Evolutionary conservation across 179 eudicot genomes (phyloP).

Genomic region (Spergularia azorica): DNA sequence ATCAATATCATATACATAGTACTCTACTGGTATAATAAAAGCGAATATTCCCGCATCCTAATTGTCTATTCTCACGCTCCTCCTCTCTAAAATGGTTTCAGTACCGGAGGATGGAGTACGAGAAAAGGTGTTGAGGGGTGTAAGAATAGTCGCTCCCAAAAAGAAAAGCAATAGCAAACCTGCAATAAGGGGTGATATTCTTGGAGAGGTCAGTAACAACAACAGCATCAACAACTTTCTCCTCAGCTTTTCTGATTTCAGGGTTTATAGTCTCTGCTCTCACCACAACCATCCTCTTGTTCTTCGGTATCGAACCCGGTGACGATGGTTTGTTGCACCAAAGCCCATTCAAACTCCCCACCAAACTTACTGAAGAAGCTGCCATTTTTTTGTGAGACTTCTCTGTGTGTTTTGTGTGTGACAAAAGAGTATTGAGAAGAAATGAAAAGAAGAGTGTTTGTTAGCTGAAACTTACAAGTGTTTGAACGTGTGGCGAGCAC

Average conservation of each 20-base stretch:
- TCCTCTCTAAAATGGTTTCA: too few species aligned
- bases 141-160: too few species aligned
- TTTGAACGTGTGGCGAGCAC: conserved; percentile 64
- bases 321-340: conserved; percentile 28
- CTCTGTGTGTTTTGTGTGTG: neutral
- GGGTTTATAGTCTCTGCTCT: conserved; percentile 73
- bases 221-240: conserved; percentile 83
- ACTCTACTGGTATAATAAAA: too few species aligned
- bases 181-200: conserved; percentile 89
- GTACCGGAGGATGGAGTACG: too few species aligned
- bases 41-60: too few species aligned
- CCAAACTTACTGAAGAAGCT: conserved; percentile 43
- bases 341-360: conserved; percentile 34
- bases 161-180: conserved; percentile 35
- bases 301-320: conserved; percentile 7
- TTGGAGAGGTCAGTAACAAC: conserved; percentile 74
- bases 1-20: too few species aligned
- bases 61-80: too few species aligned
- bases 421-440: neutral
- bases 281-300: conserved; percentile 45
- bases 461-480: neutral
- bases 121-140: too few species aligned
- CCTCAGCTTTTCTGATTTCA: conserved; percentile 74
- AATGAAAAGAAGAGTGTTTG: neutral
- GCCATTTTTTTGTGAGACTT: conserved; percentile 38